Conservation (phyloP, 2,329 filamentous ascomycete genomes). For the Acephala macrosclerotiorum region DNA sequence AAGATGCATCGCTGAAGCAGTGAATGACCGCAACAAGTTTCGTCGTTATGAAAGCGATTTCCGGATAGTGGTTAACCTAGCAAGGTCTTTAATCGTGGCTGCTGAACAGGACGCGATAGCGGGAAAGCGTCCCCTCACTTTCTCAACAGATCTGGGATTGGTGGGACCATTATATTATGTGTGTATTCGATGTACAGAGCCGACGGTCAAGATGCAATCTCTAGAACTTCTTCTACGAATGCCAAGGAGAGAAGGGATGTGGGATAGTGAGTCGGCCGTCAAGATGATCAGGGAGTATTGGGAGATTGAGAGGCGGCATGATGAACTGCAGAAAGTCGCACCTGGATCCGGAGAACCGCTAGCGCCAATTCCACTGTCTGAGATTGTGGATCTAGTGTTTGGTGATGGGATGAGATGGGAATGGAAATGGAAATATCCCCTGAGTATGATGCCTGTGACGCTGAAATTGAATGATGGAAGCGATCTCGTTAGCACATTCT, state of each 20-base stretch:
- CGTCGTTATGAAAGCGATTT: constrained; percentile 32
- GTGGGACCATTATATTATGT: constrained; percentile 42
- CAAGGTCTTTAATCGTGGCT: constrained; percentile 37
- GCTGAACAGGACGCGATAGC: constrained; percentile 36
- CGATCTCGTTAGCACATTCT: neutral
- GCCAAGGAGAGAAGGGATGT: constrained; percentile 44
- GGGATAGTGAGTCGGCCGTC: constrained; percentile 36
- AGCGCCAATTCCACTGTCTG: constrained; percentile 16
- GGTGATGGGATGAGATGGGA: constrained; percentile 36
- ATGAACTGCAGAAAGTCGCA: constrained; percentile 4
- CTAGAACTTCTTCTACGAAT: constrained; percentile 35
- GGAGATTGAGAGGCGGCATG: constrained; percentile 35
- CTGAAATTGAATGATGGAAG: neutral
- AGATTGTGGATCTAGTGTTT: constrained; percentile 33
- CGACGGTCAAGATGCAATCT: constrained; percentile 29
- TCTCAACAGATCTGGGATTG: constrained; percentile 41
- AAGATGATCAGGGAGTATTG: constrained; percentile 37
- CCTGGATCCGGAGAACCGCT: constrained; percentile 4
- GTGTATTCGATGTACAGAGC: constrained; percentile 32
- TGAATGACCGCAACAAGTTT: constrained; percentile 31
- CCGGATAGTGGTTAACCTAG: constrained; percentile 34
- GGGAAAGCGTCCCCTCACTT: constrained; percentile 36
- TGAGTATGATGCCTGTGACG: constrained; percentile 1
- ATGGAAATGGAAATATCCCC: constrained; percentile 34
- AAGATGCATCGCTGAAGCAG: constrained; percentile 26